Evolutionary conservation across 1,139 yeast genomes (phyloP).

Genomic region (Geotrichum restrictum): DNA sequence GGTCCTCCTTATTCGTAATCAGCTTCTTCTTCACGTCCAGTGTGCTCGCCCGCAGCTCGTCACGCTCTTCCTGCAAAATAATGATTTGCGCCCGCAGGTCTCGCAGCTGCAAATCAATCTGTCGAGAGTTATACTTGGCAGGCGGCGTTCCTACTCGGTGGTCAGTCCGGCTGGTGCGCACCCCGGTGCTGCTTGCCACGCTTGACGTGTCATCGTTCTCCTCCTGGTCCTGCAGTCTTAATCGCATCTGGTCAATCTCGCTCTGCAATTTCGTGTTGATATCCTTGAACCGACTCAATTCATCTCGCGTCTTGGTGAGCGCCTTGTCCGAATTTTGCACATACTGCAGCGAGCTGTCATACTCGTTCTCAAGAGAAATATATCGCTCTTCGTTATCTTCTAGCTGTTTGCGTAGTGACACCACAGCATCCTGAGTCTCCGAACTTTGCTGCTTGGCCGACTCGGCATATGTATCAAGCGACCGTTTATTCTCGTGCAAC

Average conservation of each 20-base stretch:
- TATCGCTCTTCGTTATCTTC: slow-evolving; percentile 18
- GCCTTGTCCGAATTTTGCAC: slow-evolving; percentile 76
- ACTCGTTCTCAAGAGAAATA: slow-evolving; percentile 48
- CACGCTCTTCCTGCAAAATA: slow-evolving; percentile 78
- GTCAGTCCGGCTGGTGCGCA: slow-evolving; percentile 15
- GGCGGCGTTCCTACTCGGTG: slow-evolving; percentile 33
- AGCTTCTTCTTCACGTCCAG: slow-evolving; percentile 38
- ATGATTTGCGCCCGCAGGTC: slow-evolving; percentile 82
- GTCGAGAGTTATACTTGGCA: slow-evolving; percentile 56
- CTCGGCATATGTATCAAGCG: slow-evolving; percentile 17
- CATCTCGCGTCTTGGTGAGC: slow-evolving; percentile 66
- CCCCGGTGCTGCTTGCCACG: slow-evolving; percentile 19
- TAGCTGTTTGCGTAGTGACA: slow-evolving; percentile 16
- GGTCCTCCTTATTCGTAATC: slow-evolving; percentile 32
- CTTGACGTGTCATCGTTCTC: slow-evolving; percentile 14
- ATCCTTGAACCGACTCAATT: slow-evolving; percentile 57
- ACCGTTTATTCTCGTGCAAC: slow-evolving; percentile 7
- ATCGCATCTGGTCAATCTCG: slow-evolving; percentile 53
- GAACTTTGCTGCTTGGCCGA: slow-evolving; percentile 17
- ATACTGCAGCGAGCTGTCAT: slow-evolving; percentile 65
- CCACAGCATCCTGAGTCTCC: slow-evolving; percentile 9
- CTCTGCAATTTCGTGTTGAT: slow-evolving; percentile 53
- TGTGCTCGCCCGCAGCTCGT: slow-evolving; percentile 57
- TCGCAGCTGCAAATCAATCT: slow-evolving; percentile 69
- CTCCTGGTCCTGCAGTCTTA: slow-evolving; percentile 19